These are phyloP conservation scores for Venturia effusa DNA, from an alignment of 2,329 filamentous ascomycete genomes.

Conservation along the genomic window DNA sequence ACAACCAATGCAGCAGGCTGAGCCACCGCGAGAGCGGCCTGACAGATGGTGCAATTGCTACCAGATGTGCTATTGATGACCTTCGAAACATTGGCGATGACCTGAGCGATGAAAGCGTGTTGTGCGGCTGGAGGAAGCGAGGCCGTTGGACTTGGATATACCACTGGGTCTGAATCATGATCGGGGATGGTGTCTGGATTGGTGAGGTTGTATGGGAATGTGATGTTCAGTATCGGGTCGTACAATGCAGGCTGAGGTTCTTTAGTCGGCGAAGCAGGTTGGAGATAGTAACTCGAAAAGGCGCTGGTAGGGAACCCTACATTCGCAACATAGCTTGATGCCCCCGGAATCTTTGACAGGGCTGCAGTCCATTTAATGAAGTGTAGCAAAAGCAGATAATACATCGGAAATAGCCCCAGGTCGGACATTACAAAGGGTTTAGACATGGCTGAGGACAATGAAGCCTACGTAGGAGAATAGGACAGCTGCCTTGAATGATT, in stretches of 20 bases:
- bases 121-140: conserved; percentile 29
- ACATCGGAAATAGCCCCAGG: background rate
- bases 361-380: background rate
- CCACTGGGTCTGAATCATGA: conserved; percentile 37
- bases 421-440: background rate
- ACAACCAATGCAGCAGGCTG: conserved; percentile 40
- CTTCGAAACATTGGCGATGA: conserved; percentile 36
- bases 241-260: conserved; percentile 43
- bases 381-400: background rate
- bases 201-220: conserved; percentile 44
- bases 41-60: conserved; percentile 42
- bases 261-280: conserved; percentile 32
- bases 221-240: conserved; percentile 44
- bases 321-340: conserved; percentile 30
- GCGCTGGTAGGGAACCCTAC: conserved; percentile 40
- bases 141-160: conserved; percentile 37
- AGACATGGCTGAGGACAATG: background rate
- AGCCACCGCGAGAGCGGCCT: conserved; percentile 39
- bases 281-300: conserved; percentile 38
- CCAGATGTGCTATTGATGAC: conserved; percentile 32
- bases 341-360: conserved; percentile 19
- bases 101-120: conserved; percentile 22
- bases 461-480: background rate
- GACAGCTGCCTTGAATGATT: background rate
- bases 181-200: conserved; percentile 41